Percentiles rank a stretch among this genome's conserved stretches.
Conservation (phyloP, 352 stramenopile species). For the Globisporangium perplexum region DNA sequence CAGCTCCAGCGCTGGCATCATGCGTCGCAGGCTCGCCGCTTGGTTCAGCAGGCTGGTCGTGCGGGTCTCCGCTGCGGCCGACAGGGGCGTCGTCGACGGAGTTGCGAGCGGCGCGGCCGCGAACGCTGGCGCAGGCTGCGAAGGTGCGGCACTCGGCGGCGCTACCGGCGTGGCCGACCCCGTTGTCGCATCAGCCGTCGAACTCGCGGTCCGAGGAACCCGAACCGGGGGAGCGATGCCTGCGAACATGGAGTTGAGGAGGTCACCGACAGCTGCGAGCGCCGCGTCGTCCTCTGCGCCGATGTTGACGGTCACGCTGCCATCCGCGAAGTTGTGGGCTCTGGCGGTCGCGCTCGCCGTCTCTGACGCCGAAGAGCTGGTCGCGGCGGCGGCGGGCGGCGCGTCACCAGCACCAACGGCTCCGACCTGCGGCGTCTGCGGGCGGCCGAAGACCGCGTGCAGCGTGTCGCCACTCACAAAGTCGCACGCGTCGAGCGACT, state of each 20-base stretch:
- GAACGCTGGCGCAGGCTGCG: neutral
- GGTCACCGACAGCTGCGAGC: slow-evolving; percentile 9
- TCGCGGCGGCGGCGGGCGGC: too few species aligned
- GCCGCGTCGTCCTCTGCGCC: slow-evolving; percentile 2
- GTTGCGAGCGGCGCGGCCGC: too few species aligned
- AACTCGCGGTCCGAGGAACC: too few species aligned
- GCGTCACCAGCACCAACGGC: neutral
- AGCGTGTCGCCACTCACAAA: slow-evolving; percentile 36
- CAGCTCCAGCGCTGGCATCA: slow-evolving; percentile 22
- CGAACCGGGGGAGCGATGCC: neutral
- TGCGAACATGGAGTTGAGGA: slow-evolving; percentile 19
- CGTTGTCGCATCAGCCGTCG: neutral
- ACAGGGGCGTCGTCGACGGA: neutral
- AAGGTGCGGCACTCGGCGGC: neutral
- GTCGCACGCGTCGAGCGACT: slow-evolving; percentile 21
- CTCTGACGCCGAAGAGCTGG: neutral
- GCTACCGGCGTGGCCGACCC: neutral
- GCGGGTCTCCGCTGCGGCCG: neutral
- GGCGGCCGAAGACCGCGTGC: slow-evolving; percentile 27
- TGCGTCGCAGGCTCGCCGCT: slow-evolving; percentile 17
- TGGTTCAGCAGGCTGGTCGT: slow-evolving; percentile 15
- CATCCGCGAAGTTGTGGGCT: neutral
- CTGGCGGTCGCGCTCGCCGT: slow-evolving; percentile 1
- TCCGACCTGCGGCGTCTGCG: neutral
- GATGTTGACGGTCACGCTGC: slow-evolving; percentile 5